Evolutionary conservation across 2,329 filamentous ascomycete species (phyloP).

Genomic region (Coniochaeta sp.): DNA sequence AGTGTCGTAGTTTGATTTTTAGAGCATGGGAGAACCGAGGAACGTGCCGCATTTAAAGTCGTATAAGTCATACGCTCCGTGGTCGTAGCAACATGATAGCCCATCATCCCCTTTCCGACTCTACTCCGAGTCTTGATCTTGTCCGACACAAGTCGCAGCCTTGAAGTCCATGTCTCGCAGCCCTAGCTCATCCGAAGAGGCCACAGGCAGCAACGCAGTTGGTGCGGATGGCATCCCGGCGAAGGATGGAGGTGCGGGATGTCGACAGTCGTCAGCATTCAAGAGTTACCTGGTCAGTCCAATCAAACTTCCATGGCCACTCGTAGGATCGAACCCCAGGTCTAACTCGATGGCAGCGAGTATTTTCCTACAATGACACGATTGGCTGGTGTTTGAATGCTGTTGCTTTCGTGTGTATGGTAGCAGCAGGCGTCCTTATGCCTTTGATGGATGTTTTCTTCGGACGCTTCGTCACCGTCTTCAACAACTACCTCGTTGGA

Average conservation of each 20-base stretch:
- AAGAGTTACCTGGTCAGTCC: conserved; percentile 4
- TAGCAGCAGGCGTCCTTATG: conserved; percentile 28
- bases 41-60: not conserved
- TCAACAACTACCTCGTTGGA: conserved; percentile 47
- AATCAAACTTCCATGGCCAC: not conserved
- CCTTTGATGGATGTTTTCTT: conserved; percentile 55
- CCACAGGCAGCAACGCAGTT: not conserved
- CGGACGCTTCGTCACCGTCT: conserved; percentile 44
- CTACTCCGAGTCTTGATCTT: not conserved
- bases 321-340: not conserved
- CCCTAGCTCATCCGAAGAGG: not conserved
- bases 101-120: not conserved
- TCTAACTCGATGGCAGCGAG: conserved; percentile 6
- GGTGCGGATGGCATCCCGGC: not conserved
- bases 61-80: not conserved
- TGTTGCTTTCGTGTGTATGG: conserved; percentile 26
- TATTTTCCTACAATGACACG: conserved; percentile 26
- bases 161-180: not conserved
- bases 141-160: not conserved
- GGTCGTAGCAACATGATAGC: not conserved
- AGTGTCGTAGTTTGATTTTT: not conserved
- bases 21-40: not conserved
- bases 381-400: conserved; percentile 28
- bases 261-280: not conserved
- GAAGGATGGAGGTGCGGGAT: not conserved